A percentile compares a stretch with the other conserved stretches of the same genome.
Evolutionary conservation across 352 stramenopile species (phyloP).

Genomic region (Pelagophyceae sp.): DNA sequence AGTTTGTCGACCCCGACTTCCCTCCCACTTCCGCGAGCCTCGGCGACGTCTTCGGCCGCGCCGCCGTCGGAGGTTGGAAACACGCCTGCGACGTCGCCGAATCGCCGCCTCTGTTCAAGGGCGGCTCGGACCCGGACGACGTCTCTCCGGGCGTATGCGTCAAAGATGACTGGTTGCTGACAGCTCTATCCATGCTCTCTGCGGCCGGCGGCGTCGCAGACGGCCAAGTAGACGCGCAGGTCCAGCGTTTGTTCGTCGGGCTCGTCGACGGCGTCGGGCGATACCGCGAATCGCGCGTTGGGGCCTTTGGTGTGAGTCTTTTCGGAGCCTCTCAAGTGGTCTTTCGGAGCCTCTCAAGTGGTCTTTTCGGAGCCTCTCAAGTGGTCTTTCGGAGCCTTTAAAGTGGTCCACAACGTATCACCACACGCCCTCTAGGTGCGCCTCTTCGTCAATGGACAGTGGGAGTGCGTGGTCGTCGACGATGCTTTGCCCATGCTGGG

Average conservation of each 20-base stretch:
- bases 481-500: background rate
- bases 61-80: background rate
- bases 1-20: conserved; percentile 78
- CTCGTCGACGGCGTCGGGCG: conserved; percentile 19
- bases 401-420: too few relatives aligned
- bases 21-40: conserved; percentile 22
- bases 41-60: background rate
- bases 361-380: too few relatives aligned
- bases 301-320: conserved; percentile 75
- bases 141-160: conserved; percentile 58
- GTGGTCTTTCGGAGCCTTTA: too few relatives aligned
- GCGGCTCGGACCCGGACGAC: conserved; percentile 76
- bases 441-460: conserved; percentile 82
- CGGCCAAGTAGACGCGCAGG: conserved; percentile 69
- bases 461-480: conserved; percentile 42
- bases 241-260: conserved; percentile 69
- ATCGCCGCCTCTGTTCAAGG: conserved; percentile 70
- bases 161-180: conserved; percentile 74
- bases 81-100: conserved; percentile 60
- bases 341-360: too few relatives aligned
- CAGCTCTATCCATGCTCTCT: conserved; percentile 74
- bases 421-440: too few relatives aligned
- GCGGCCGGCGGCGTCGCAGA: conserved; percentile 70
- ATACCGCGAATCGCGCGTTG: conserved; percentile 65
- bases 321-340: too few relatives aligned